phyloP scores from a whole-genome alignment of 2,329 filamentous ascomycete genomes.

The Zymoseptoria ardabiliae region DNA sequence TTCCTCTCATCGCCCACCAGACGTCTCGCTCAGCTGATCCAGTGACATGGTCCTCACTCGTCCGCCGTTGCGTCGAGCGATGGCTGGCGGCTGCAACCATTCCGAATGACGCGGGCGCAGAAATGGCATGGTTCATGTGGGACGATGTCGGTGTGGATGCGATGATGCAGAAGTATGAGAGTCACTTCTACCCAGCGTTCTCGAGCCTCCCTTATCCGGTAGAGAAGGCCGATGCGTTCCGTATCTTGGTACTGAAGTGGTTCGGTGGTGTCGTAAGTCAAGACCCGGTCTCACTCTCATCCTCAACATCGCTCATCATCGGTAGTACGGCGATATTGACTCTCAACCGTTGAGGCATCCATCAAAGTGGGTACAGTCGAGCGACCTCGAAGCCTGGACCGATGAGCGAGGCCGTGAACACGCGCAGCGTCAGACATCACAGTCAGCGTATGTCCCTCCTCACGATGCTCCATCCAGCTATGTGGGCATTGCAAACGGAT shows the following conservation, averaged over 20 bases:
- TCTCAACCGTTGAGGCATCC: not conserved
- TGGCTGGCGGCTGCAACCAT: not conserved
- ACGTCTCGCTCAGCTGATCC: constrained; percentile 2
- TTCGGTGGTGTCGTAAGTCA: constrained; percentile 6
- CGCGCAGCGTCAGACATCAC: not conserved
- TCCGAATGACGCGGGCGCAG: not conserved
- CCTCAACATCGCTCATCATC: not conserved
- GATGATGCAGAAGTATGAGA: constrained; percentile 4
- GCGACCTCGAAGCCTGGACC: not conserved
- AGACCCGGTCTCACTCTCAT: not conserved
- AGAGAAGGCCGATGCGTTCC: constrained; percentile 5
- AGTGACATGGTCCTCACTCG: not conserved
- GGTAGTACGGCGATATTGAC: not conserved
- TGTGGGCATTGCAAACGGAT: not conserved
- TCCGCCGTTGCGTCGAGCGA: not conserved
- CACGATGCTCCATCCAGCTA: not conserved
- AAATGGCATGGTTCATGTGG: constrained; percentile 9
- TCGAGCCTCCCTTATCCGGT: constrained; percentile 5
- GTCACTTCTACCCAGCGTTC: not conserved
- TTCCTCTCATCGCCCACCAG: constrained; percentile 5
- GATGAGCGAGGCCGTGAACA: not conserved
- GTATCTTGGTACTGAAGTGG: constrained; percentile 6
- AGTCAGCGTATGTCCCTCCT: not conserved
- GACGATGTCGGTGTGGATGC: constrained; percentile 1
- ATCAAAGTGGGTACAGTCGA: not conserved